These are phyloP conservation scores for Calonectria hawksworthii DNA, from an alignment of 2,329 filamentous ascomycete species.

Conservation along the genomic window DNA sequence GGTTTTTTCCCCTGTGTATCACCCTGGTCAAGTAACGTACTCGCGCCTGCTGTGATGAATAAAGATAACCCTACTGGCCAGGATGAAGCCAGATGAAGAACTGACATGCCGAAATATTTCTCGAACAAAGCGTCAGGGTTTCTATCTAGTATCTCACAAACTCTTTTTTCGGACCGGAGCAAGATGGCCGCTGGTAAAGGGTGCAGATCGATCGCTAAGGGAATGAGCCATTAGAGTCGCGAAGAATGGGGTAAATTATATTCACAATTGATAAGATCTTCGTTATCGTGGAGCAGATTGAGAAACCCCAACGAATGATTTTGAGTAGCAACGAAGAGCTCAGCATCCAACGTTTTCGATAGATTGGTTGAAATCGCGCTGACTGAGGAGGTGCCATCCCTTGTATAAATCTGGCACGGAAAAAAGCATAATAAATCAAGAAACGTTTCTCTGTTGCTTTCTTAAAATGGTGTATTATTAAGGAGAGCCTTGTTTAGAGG, in stretches of 20 bases:
- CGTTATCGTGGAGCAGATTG: background rate
- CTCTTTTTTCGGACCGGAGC: background rate
- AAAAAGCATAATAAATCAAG: background rate
- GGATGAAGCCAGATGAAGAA: background rate
- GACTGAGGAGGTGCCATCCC: rapidly evolving
- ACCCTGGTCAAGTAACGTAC: background rate
- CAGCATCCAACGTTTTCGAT: background rate
- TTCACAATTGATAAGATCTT: background rate
- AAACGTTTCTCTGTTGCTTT: background rate
- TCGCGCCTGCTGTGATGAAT: background rate
- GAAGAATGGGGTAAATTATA: background rate
- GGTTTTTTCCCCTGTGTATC: background rate
- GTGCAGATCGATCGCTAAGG: background rate
- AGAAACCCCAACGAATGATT: too few relatives aligned
- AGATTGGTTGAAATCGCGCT: background rate
- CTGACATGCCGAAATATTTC: background rate
- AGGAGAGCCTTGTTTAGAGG: too few relatives aligned
- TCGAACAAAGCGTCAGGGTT: background rate
- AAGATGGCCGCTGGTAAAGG: background rate
- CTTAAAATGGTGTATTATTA: background rate
- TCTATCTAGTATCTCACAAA: background rate
- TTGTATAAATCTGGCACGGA: too few relatives aligned
- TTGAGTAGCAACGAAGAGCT: background rate
- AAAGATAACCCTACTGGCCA: conserved; percentile 1
- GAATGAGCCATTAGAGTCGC: too few relatives aligned